These are phyloP conservation scores for Fusarium sp. DNA, from an alignment of 2,329 filamentous ascomycete species.

Conservation along the genomic window DNA sequence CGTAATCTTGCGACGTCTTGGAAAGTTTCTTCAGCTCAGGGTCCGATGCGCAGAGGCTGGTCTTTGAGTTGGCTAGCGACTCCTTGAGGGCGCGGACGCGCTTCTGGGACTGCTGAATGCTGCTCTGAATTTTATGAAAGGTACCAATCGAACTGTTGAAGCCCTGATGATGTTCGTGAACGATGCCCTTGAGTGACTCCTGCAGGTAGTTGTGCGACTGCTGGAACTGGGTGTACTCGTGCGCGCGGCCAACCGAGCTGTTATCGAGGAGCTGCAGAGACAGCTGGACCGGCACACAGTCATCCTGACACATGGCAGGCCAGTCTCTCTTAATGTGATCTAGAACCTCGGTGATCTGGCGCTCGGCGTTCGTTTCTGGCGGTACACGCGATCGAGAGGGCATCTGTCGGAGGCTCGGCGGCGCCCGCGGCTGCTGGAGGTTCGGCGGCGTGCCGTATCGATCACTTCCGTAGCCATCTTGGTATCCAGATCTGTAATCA, in stretches of 20 bases:
- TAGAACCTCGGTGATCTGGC: constrained; percentile 76
- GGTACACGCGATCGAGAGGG: constrained; percentile 56
- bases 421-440: constrained; percentile 49
- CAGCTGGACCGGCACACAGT: constrained; percentile 93
- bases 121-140: constrained; percentile 98
- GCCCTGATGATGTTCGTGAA: constrained; percentile 98
- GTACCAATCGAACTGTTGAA: constrained; percentile 99
- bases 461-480: constrained; percentile 62
- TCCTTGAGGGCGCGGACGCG: constrained; percentile 87
- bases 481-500: constrained; percentile 59
- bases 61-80: constrained; percentile 85
- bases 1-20: constrained; percentile 89
- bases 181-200: constrained; percentile 91
- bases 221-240: constrained; percentile 89
- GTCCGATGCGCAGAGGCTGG: constrained; percentile 86
- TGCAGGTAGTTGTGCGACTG: constrained; percentile 91
- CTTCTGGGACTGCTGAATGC: constrained; percentile 90
- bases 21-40: constrained; percentile 94
- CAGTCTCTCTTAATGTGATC: constrained; percentile 90
- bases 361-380: constrained; percentile 66
- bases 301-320: constrained; percentile 90
- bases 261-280: constrained; percentile 95
- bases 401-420: constrained; percentile 53
- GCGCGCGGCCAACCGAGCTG: constrained; percentile 92
- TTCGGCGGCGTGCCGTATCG: constrained; percentile 57